Conservation (phyloP, 768 basidiomycete species). For the Macrolepiota fuliginosa region DNA sequence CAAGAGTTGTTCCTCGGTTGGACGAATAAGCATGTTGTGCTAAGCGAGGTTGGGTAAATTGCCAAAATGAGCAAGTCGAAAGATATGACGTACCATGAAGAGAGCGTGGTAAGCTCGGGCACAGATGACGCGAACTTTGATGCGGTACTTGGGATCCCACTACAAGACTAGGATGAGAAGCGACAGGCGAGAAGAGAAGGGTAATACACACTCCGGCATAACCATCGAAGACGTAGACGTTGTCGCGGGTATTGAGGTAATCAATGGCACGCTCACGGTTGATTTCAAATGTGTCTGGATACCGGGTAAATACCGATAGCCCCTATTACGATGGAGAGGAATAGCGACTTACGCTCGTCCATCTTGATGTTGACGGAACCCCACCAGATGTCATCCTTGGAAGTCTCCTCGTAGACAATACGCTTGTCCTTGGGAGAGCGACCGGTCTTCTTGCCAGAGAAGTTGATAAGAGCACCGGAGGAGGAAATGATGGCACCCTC, state of each 20-base stretch:
- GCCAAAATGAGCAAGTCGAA: constrained; percentile 13
- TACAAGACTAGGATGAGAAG: constrained; percentile 24
- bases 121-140: constrained; percentile 99
- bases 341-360: constrained; percentile 74
- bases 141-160: constrained; percentile 99
- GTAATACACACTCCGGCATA: constrained; percentile 70
- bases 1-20: constrained; percentile 90
- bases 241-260: constrained; percentile 96
- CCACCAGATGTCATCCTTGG: constrained; percentile 99
- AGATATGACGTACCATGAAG: constrained; percentile 79
- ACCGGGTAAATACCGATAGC: constrained; percentile 5
- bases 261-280: constrained; percentile 99
- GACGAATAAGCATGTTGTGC: constrained; percentile 99
- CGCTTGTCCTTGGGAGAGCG: constrained; percentile 99
- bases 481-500: constrained; percentile 98
- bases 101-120: constrained; percentile 98
- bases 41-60: constrained; percentile 28
- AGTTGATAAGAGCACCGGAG: constrained; percentile 97
- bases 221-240: constrained; percentile 98
- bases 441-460: constrained; percentile 99
- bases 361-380: constrained; percentile 99
- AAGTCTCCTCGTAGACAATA: constrained; percentile 95
- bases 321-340: background rate
- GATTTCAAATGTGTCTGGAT: constrained; percentile 92
- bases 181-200: constrained; percentile 5